These are phyloP conservation scores for Mucor racemosus DNA, from an alignment of 371 early-diverging fungal species.

Conservation along the genomic window DNA sequence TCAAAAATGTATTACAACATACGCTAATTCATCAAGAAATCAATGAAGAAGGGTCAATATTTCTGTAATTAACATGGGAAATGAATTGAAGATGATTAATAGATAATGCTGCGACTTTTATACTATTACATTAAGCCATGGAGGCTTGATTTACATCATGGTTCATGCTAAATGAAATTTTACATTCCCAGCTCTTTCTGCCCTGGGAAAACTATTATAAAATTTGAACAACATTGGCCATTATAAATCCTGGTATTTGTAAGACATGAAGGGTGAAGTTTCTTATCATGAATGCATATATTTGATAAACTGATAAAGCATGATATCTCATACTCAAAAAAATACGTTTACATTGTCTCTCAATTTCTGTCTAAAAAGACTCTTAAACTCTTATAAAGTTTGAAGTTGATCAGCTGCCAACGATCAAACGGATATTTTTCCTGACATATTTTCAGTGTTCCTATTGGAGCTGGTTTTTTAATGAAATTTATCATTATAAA, in stretches of 20 bases:
- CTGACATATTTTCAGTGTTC: too few relatives aligned
- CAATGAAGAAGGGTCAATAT: neutral
- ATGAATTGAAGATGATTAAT: too few relatives aligned
- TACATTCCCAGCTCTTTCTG: slow-evolving; percentile 1
- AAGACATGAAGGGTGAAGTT: neutral
- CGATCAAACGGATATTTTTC: too few relatives aligned
- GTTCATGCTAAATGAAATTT: neutral
- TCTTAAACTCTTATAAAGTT: too few relatives aligned
- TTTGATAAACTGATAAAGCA: too few relatives aligned
- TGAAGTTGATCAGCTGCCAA: too few relatives aligned
- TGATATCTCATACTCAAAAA: too few relatives aligned
- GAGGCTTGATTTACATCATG: neutral
- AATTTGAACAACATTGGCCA: neutral
- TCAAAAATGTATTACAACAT: slow-evolving; percentile 11
- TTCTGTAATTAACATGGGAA: neutral
- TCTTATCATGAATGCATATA: neutral
- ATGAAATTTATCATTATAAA: too few relatives aligned
- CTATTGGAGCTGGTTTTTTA: too few relatives aligned
- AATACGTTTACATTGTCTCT: too few relatives aligned
- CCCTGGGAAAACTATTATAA: slow-evolving; percentile 10
- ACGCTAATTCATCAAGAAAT: neutral
- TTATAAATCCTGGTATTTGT: neutral
- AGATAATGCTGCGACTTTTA: neutral
- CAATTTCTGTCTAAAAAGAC: too few relatives aligned
- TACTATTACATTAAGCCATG: neutral